Conservation (phyloP, 2,329 filamentous ascomycete genomes). For the Emergomyces pasteurianus region DNA sequence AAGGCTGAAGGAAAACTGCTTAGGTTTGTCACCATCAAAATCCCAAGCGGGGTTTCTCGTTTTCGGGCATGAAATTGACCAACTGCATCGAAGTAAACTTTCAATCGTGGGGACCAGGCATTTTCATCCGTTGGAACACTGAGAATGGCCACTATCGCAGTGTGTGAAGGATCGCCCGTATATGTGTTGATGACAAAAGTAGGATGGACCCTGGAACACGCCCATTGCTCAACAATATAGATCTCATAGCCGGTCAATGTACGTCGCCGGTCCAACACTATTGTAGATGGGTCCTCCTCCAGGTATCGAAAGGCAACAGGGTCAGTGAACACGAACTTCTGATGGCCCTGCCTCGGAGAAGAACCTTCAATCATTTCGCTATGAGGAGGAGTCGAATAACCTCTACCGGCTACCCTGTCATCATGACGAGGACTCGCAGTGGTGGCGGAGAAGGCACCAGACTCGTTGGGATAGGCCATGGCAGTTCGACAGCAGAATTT, state of each 20-base stretch:
- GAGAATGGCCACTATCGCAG: conserved; percentile 66
- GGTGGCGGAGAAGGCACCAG: background rate
- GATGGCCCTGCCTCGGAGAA: conserved; percentile 29
- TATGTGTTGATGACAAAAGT: conserved; percentile 89
- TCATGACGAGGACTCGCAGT: background rate
- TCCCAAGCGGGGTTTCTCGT: conserved; percentile 70
- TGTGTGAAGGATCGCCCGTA: conserved; percentile 72
- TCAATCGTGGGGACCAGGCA: conserved; percentile 66
- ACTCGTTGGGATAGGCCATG: conserved; percentile 1
- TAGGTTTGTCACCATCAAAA: conserved; percentile 87
- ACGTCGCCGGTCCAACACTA: conserved; percentile 59
- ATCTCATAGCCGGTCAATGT: conserved; percentile 74
- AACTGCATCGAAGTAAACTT: conserved; percentile 75
- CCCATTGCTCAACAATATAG: conserved; percentile 96
- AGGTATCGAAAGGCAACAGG: conserved; percentile 61
- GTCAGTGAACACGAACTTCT: conserved; percentile 54
- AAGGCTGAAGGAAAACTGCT: conserved; percentile 84
- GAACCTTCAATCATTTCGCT: conserved; percentile 9
- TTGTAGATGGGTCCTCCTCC: conserved; percentile 68
- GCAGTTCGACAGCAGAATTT: background rate
- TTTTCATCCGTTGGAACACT: conserved; percentile 69
- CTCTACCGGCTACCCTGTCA: conserved; percentile 4
- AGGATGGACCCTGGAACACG: conserved; percentile 78
- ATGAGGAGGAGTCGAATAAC: conserved; percentile 14
- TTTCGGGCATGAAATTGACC: conserved; percentile 74